Evolutionary conservation across 2,329 filamentous ascomycete genomes (phyloP), one percentile per base, ranked within the genome.

Genomic region (Monilinia fructicola): DNA sequence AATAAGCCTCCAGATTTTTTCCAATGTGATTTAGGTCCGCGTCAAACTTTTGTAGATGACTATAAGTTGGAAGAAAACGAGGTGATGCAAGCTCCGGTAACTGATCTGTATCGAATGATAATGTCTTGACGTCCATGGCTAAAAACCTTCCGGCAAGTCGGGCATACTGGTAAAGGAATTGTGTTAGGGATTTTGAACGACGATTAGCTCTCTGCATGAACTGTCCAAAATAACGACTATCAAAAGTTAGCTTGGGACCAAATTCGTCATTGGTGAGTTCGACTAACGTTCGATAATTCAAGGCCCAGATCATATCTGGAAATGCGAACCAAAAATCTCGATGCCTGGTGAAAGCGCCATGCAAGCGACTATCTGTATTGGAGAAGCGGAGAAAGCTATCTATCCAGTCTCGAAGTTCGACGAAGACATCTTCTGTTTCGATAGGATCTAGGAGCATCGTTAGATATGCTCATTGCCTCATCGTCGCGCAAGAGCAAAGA

Each of bases 61-160:
- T 73, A 50, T 87, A 77, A 1, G 81, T 79, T 31, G 78, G 72
- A 14, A 88, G 76, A 67, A 84, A 87, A 6, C 68, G 69, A 3
- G 77, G 76, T 9, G 81, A 83, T 42, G 80, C 75, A 38, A 83
- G 74, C 16, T 80, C 78, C 14, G 79, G 77, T 10, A 78, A 74
- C 26, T 73, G 73, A 4, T 73, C 70, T 11, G 76, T 56, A 11
- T 71, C 76, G 26, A 66, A 62, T 21, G 67, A 48, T 35, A 83
- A 68, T 2, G 76, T 77, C 60, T 73, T 73, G 46, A 77, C 71
- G 71, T 89, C 86, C 68, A 86, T 75, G 18, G 77, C 73, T 63
- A 87, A 76, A 67, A 87, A 83, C 68, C 80, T 80, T 16, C 81
- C 83, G 1, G 84, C 78, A 54, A 89, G 74, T 66, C 76, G 79